Conservation (phyloP, 1,284 basidiomycete genomes). For the Peniophora sp. region DNA sequence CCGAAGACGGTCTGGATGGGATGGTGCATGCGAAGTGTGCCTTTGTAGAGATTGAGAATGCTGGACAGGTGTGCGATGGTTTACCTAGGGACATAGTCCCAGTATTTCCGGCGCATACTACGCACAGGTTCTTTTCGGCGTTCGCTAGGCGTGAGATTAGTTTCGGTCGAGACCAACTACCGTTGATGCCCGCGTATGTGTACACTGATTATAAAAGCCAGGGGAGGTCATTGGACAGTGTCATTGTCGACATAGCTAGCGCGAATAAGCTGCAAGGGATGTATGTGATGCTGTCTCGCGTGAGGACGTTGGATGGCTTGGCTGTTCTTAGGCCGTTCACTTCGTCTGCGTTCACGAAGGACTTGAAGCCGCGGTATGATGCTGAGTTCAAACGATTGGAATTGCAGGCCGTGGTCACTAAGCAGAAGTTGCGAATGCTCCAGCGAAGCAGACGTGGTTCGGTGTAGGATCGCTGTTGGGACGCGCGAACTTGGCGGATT, state of each 20-base stretch:
- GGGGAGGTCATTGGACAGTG: slow-evolving; percentile 14
- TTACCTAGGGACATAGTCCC: not conserved
- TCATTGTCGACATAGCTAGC: slow-evolving; percentile 15
- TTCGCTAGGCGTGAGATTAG: not conserved
- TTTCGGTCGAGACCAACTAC: slow-evolving; percentile 13
- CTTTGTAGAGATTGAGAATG: not conserved
- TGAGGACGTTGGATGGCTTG: slow-evolving; percentile 4
- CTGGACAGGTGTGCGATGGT: not conserved
- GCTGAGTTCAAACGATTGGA: too few species aligned
- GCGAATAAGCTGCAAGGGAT: slow-evolving; percentile 8
- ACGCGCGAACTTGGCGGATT: too few species aligned
- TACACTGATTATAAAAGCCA: slow-evolving; percentile 22
- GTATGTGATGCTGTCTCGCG: slow-evolving; percentile 17
- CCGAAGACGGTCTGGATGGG: slow-evolving; percentile 2
- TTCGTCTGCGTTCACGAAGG: too few species aligned
- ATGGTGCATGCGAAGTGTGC: not conserved
- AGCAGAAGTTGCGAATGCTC: too few species aligned
- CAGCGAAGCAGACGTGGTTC: too few species aligned
- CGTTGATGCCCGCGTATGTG: slow-evolving; percentile 17
- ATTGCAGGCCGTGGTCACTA: too few species aligned
- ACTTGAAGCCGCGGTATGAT: too few species aligned
- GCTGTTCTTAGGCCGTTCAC: not conserved
- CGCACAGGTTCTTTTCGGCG: not conserved
- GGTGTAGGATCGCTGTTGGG: too few species aligned
- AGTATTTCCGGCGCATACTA: not conserved